Base-by-base conservation (phyloP, 164 flowering plant genomes). In the Vitis cinerea region DNA sequence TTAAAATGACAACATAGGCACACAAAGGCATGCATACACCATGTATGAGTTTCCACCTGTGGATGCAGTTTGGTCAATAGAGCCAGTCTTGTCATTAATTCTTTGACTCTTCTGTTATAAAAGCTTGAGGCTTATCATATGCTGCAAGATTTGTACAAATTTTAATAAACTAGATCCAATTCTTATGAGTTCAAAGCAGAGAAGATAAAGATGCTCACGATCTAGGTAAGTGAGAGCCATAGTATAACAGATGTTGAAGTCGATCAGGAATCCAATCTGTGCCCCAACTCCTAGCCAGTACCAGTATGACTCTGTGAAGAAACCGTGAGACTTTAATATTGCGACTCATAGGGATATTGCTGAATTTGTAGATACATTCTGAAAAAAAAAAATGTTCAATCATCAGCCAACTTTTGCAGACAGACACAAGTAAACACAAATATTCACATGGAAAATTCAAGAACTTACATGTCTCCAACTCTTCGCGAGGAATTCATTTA, bases 221-320 rank as follows among this genome's bases (percentile, higher is more conserved):
- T 77, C 55, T 9, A 76, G 70, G 27, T n/a, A 77, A 17, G 63
- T 68, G 50, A 77, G 75, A 49, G 79, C 72, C 55, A 77, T 13
- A 44, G 61, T 69, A 63, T 6, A 77, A 12, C 30, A 16, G 1
- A 64, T 16, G 64, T 77, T 77, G 70, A 68, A 69, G 12, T 72
- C 10, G 1, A 78, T 9, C 2, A 16, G 30, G 62, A 37, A 74
- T 11, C 80, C 80, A 30, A 71, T 3, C 61, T 66, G 4, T 10
- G 77, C 77, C 14, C 69, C 77, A 7, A 64, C 65, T 29, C 77
- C 80, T 44, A 77, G 4, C 80, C 80, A 77, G 64, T 70, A 77
- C 80, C 80, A 77, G 16, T 77, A 63, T 51, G 72, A 47, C 1
- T 74, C 37, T 6, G 53, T 3, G 59, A 74, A 74, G 70, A 73